Conservation (phyloP, 2,329 filamentous ascomycete genomes). For the Paecilomyces fulvus region DNA sequence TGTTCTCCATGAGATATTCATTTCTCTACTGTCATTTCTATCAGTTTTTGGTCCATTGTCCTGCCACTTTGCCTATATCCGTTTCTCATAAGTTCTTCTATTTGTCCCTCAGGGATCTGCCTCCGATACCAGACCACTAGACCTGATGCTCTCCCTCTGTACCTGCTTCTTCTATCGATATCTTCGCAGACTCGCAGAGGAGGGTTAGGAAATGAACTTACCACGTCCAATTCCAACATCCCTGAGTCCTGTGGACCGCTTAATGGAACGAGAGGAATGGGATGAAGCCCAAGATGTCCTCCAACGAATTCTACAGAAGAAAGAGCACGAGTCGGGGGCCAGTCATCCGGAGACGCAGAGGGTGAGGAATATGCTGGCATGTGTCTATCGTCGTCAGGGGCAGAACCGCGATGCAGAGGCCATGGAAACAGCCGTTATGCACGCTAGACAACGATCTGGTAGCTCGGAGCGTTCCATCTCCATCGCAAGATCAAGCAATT, state of each 20-base stretch:
- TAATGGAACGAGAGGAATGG: conserved; percentile 5
- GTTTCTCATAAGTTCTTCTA: no score
- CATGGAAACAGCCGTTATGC: conserved; percentile 1
- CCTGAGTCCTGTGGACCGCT: conserved; percentile 5
- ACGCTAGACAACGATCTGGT: conserved; percentile 2
- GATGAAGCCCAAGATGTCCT: conserved; percentile 6
- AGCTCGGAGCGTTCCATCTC: conserved; percentile 4
- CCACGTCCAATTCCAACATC: conserved; percentile 5
- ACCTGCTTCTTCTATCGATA: background rate
- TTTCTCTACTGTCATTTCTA: no score
- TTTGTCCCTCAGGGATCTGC: no score
- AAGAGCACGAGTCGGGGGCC: background rate
- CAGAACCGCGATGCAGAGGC: conserved; percentile 5
- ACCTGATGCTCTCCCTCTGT: background rate
- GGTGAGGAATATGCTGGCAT: conserved; percentile 7
- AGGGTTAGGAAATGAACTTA: conserved; percentile 5
- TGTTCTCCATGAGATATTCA: no score
- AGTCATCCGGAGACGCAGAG: conserved; percentile 4
- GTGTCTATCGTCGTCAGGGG: conserved; percentile 6
- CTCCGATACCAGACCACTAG: background rate
- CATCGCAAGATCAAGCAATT: conserved; percentile 3
- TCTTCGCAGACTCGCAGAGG: background rate
- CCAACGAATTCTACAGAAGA: conserved; percentile 2
- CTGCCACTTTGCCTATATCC: no score
- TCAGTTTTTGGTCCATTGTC: no score